A percentile compares a stretch with the other conserved stretches of the same genome.
Evolutionary conservation across 2,329 filamentous ascomycete species (phyloP).

Genomic region (Didymella keratinophila): DNA sequence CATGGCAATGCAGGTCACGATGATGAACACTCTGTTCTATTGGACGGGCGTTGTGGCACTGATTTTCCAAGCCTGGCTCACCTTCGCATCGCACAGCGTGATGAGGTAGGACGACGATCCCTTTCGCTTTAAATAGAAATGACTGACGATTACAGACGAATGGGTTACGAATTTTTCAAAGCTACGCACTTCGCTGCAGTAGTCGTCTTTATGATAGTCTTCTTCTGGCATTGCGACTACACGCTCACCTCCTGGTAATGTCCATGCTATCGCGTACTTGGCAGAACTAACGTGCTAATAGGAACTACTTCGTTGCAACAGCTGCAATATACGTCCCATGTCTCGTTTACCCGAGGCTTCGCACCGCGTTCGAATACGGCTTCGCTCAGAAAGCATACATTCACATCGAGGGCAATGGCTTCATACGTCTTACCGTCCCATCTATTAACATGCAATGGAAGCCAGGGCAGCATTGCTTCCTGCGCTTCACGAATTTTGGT

Average conservation of each 20-base stretch:
- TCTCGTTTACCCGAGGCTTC: slow-evolving; percentile 56
- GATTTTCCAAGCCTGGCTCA: slow-evolving; percentile 63
- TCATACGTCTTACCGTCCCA: slow-evolving; percentile 32
- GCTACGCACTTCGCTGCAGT: slow-evolving; percentile 62
- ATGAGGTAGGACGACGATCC: slow-evolving; percentile 53
- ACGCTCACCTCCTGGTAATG: slow-evolving; percentile 61
- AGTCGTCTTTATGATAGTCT: slow-evolving; percentile 64
- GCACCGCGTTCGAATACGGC: slow-evolving; percentile 62
- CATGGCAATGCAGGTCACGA: slow-evolving; percentile 54
- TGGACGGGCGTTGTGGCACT: slow-evolving; percentile 65
- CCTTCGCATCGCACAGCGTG: slow-evolving; percentile 60
- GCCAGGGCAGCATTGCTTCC: slow-evolving; percentile 64
- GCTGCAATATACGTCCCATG: slow-evolving; percentile 61
- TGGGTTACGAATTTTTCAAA: slow-evolving; percentile 69
- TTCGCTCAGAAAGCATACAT: slow-evolving; percentile 55
- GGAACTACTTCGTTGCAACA: slow-evolving; percentile 69
- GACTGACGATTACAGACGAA: slow-evolving; percentile 50
- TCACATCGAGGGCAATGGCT: slow-evolving; percentile 30
- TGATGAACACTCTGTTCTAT: slow-evolving; percentile 53
- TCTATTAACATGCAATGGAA: slow-evolving; percentile 54
- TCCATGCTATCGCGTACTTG: neutral
- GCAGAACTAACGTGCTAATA: slow-evolving; percentile 26
- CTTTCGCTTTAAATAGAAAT: no score
- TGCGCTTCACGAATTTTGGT: slow-evolving; percentile 60
- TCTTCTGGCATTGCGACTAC: slow-evolving; percentile 68